Evolutionary conservation across 2,329 filamentous ascomycete genomes (phyloP).

Genomic region (Incumbomyces delicatus): DNA sequence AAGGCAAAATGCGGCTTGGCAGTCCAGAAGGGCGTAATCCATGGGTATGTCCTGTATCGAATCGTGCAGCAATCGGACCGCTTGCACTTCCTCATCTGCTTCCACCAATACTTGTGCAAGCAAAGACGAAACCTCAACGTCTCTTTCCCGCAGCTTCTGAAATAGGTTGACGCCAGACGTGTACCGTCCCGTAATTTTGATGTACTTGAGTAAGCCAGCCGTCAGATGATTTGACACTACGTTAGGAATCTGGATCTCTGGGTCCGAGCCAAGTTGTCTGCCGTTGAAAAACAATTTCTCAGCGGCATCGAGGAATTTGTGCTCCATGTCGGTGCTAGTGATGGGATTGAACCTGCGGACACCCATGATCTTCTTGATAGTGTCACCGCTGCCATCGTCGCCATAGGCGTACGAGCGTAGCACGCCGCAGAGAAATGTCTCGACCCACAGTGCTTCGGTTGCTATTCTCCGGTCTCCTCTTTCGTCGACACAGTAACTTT

Average conservation of each 20-base stretch:
- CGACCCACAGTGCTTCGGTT: slow-evolving; percentile 89
- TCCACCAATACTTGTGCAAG: slow-evolving; percentile 85
- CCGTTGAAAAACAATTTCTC: slow-evolving; percentile 93
- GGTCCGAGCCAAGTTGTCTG: slow-evolving; percentile 91
- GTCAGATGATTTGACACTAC: slow-evolving; percentile 93
- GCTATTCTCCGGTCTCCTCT: slow-evolving; percentile 88
- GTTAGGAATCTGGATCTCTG: slow-evolving; percentile 93
- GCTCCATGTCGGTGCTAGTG: slow-evolving; percentile 95
- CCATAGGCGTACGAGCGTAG: slow-evolving; percentile 92
- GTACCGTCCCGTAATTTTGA: slow-evolving; percentile 88
- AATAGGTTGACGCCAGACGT: slow-evolving; percentile 95
- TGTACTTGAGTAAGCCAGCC: slow-evolving; percentile 86
- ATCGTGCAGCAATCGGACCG: slow-evolving; percentile 76
- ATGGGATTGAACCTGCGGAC: slow-evolving; percentile 95
- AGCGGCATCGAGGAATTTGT: slow-evolving; percentile 87
- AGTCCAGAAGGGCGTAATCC: slow-evolving; percentile 94
- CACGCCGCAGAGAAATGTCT: slow-evolving; percentile 94
- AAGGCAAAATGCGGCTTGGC: slow-evolving; percentile 84
- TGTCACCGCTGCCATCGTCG: slow-evolving; percentile 86
- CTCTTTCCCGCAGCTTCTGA: slow-evolving; percentile 82
- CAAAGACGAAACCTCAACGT: slow-evolving; percentile 87
- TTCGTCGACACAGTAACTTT: slow-evolving; percentile 96
- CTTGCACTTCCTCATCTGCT: slow-evolving; percentile 95
- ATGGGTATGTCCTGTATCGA: slow-evolving; percentile 86
- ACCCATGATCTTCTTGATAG: slow-evolving; percentile 94